Base-by-base conservation (phyloP, 352 stramenopile species). In the Pythium graminicola region DNA sequence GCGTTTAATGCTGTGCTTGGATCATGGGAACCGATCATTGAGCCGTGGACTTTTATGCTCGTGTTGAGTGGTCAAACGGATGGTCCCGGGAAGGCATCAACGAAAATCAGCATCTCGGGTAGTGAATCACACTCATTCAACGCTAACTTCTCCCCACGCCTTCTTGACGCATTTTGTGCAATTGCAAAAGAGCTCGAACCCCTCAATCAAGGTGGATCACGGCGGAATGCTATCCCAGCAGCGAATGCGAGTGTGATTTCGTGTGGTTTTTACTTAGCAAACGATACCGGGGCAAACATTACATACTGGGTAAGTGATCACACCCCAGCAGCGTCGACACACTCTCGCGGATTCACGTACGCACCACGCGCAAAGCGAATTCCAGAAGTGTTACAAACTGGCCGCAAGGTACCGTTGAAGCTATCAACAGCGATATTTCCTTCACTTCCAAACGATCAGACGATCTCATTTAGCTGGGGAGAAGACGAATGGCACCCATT, bases 181-280 rank as follows among this genome's bases (percentile, higher is more conserved):
- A 81, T 85, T 5, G 52, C 39, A 4, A 87, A 85, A 58, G 77
- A 85, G 33, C 68, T 89, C 2, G 73, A 81, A 27, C 72, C 71
- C 3, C 58, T 81, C 0, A 32, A 73, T 3, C 32, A 38, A 35
- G 32, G 3, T 47, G 44, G 2, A 33, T 28, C 2, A 9, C 47
- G 0, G 17, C 32, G 29, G 43, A 57, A 48, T 17, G 11, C 35
- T 1, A 66, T 77, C 7, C 70, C 66, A 13, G 60, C 76, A 5
- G 73, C 76, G 7, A 76, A 58, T 44, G 76, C 73, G 2, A 89
- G 72, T 26, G 64, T 89, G 20, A 87, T 90, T 49, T 88, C 80
- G 1, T 93, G 78, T 4, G 82, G 84, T 0, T 89, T 89, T 50
- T 89, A 87, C 31, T 57, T 93, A 24, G 73, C 72, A 1, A 93